Conservation (phyloP, 495 filamentous ascomycete species). For the Penicillium waksmanii region DNA sequence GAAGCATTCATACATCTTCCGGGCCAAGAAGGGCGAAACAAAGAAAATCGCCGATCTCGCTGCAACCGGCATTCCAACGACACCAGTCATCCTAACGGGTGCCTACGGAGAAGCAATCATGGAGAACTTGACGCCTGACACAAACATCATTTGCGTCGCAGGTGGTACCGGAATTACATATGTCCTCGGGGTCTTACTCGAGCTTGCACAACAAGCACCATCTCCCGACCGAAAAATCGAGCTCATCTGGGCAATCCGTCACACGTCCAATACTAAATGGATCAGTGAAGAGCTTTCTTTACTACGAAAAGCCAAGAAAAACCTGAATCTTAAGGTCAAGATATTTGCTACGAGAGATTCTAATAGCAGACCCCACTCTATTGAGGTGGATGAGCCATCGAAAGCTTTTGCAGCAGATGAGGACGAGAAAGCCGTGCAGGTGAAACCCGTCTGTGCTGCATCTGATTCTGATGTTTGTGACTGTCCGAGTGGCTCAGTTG, state of each 20-base stretch:
- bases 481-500: slow-evolving; percentile 13
- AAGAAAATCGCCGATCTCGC: slow-evolving; percentile 52
- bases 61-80: slow-evolving; percentile 31
- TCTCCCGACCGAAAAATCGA: slow-evolving; percentile 46
- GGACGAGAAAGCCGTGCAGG: slow-evolving; percentile 15
- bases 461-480: slow-evolving; percentile 15
- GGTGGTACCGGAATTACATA: slow-evolving; percentile 69
- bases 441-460: slow-evolving; percentile 1
- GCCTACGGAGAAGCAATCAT: slow-evolving; percentile 60
- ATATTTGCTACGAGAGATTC: slow-evolving; percentile 59
- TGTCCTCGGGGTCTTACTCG: slow-evolving; percentile 58
- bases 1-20: slow-evolving; percentile 64
- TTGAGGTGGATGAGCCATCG: slow-evolving; percentile 4
- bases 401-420: not conserved
- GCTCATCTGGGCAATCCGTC: slow-evolving; percentile 65
- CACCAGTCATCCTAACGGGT: slow-evolving; percentile 58
- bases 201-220: slow-evolving; percentile 37
- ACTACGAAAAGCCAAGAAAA: slow-evolving; percentile 40
- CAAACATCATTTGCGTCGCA: slow-evolving; percentile 63
- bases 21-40: slow-evolving; percentile 63
- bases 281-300: slow-evolving; percentile 56
- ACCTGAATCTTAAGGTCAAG: slow-evolving; percentile 48
- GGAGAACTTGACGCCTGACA: slow-evolving; percentile 38
- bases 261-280: slow-evolving; percentile 58
- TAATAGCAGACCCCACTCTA: slow-evolving; percentile 6